Evolutionary conservation across 2,329 filamentous ascomycete species (phyloP).

Genomic region (Trichoderma gracile): DNA sequence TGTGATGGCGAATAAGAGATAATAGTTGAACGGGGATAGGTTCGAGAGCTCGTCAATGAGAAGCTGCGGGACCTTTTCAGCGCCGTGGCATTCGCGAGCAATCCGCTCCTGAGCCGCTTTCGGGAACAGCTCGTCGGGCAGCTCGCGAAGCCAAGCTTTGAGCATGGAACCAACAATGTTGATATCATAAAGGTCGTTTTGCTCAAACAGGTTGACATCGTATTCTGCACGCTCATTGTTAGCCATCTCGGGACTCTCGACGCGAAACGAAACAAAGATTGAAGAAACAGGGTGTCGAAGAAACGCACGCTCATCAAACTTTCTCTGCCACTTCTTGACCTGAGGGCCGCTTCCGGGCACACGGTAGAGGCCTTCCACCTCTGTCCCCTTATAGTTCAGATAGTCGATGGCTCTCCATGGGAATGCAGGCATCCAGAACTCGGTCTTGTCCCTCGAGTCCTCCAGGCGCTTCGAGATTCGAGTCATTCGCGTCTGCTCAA

Average conservation of each 20-base stretch:
- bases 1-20: constrained; percentile 94
- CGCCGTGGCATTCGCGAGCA: constrained; percentile 74
- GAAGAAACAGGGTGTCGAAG: not conserved
- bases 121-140: constrained; percentile 93
- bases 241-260: constrained; percentile 25
- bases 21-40: constrained; percentile 96
- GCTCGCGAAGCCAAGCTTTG: constrained; percentile 90
- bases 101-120: constrained; percentile 80
- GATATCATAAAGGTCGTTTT: constrained; percentile 87
- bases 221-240: constrained; percentile 55
- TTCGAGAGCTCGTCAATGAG: constrained; percentile 90
- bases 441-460: constrained; percentile 88
- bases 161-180: constrained; percentile 96
- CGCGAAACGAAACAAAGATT: no score
- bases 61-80: constrained; percentile 78
- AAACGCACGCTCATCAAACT: constrained; percentile 76
- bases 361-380: constrained; percentile 90
- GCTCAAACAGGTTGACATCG: constrained; percentile 87
- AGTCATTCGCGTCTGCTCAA: constrained; percentile 87
- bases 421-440: constrained; percentile 97
- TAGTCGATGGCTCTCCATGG: constrained; percentile 97
- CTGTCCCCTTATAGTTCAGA: constrained; percentile 89
- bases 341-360: constrained; percentile 88
- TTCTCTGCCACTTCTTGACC: constrained; percentile 89
- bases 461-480: constrained; percentile 88